Evolutionary conservation across 192 early-diverging fungal genomes (phyloP), one percentile per base, ranked within the genome.

Genomic region (Jimgerdemannia flammicorona): DNA sequence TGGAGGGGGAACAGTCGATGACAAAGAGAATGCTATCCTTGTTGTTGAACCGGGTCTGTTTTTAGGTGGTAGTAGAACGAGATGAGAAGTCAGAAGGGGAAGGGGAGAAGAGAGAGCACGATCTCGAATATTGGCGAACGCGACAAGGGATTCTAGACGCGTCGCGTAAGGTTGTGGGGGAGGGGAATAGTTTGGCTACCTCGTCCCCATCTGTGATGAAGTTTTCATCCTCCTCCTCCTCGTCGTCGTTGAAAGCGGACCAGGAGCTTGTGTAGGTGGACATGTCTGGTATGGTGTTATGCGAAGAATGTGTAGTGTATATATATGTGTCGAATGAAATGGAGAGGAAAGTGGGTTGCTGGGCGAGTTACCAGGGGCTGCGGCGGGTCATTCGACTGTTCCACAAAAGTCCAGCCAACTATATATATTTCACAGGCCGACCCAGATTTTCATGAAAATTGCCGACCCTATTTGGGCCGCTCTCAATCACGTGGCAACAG

Each of bases 21-120:
- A 84, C 84, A 71, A 88, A 86, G 7, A 88, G 74, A 66, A 86
- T 81, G 40, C 85, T 82, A 63, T 88, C 87, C 3, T 84, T 76
- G 69, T 78, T 85, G 4, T 18, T 70, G 4, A 20, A 20, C 14
- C 20, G 44, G 3, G 70, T 19, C 73, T 78, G n/a, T 29, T 29
- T 29, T 29, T 29, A 29, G 29, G 29, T n/a, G 43, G 54, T 11
- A 72, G 54, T n/a, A 44, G 2, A 39, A 20, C 10, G 20, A 42
- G 19, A n/a, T 44, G 71, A 67, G 17, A n/a, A 29, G 29, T n/a
- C 40, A 75, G 18, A 29, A 29, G 66, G 44, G 42, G 40, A 14
- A 14, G 3, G 72, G 9, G 77, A 72, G 74, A 75, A 75, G 9
- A 14, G 4, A 39, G 20, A 4, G 3, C 3, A 4, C 49, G 19